Evolutionary conservation across 2,329 filamentous ascomycete species (phyloP), one percentile per base, ranked within the genome.

Genomic region (Didymella pomorum): DNA sequence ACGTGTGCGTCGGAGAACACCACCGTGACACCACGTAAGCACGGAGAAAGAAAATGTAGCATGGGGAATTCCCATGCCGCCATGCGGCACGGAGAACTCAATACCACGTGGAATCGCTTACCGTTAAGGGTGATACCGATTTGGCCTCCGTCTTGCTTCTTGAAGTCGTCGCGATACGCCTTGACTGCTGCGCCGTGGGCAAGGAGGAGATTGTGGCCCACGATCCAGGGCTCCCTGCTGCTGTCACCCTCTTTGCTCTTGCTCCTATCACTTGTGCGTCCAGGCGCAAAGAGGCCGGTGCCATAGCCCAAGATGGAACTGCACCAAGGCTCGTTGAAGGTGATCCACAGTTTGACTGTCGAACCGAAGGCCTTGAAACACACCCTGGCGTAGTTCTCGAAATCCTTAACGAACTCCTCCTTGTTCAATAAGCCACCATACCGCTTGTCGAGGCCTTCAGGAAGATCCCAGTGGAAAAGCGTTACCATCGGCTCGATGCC

Each of bases 261-360:
- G 60, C 74, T 83, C 62, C 91, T 86, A 78, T 95, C 88, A 67
- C 89, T 92, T 7, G 88, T 91, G 71, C 86, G 88, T n/a, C 92
- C 92, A 0, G 92, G 92, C 11, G 92, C 92, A 73, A 93, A 93
- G 62, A 87, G 81, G 26, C 92, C 92, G 41, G 85, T 86, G 72
- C 84, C 90, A 79, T 94, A 95, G 33, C 92, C 92, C 41, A 95
- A 83, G 61, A 95, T 88, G 51, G 89, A 87, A 63, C 87, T 91
- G 79, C 91, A 96, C 87, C 90, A 95, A 3, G 92, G 92, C 81
- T 96, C 92, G 76, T 95, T 95, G 80, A 94, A 92, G 25, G 91
- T 95, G 76, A 93, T 91, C 92, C 92, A 96, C 79, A 91, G 84
- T 81, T 92, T 92, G 71, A 93, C 91, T 76, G 88, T 89, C 52